Evolutionary conservation across 768 basidiomycete genomes (phyloP).

Genomic region (Grammothele lineata): DNA sequence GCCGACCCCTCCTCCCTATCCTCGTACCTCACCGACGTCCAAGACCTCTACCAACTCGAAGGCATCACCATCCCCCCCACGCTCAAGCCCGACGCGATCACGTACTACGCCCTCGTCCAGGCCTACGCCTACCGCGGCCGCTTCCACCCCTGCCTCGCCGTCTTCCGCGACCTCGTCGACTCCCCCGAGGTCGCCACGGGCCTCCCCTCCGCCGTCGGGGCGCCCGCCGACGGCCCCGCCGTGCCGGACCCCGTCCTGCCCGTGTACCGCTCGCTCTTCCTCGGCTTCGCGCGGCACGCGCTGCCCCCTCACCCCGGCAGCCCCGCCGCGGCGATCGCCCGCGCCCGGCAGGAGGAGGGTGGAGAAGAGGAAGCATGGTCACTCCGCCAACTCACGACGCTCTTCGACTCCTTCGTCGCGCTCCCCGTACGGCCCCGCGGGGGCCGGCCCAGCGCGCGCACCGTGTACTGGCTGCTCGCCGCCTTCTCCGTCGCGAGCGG

Average conservation of each 20-base stretch:
- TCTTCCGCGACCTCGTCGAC: conserved; percentile 67
- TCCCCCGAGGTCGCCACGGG: conserved; percentile 28
- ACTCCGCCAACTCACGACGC: conserved; percentile 44
- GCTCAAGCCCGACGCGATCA: conserved; percentile 57
- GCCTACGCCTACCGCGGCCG: conserved; percentile 68
- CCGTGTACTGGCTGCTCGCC: conserved; percentile 63
- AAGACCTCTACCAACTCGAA: conserved; percentile 38
- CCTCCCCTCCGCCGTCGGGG: conserved; percentile 21
- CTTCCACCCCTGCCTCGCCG: conserved; percentile 46
- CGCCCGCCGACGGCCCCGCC: conserved; percentile 29
- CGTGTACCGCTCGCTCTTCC: conserved; percentile 68
- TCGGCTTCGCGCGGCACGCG: conserved; percentile 66
- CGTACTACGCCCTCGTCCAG: conserved; percentile 69
- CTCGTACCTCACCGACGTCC: conserved; percentile 26
- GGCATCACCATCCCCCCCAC: conserved; percentile 38
- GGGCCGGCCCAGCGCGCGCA: conserved; percentile 38
- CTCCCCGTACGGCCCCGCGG: conserved; percentile 35
- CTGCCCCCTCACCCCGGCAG: background rate
- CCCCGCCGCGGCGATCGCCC: background rate
- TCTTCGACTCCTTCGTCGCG: conserved; percentile 63
- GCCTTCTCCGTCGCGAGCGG: conserved; percentile 62
- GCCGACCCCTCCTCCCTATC: conserved; percentile 21
- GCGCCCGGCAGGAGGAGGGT: background rate
- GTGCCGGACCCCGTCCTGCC: conserved; percentile 38
- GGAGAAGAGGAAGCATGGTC: conserved; percentile 42